Evolutionary conservation across 768 basidiomycete species (phyloP), one percentile per base, ranked within the genome.

Genomic region (Macrolepiota fuliginosa): DNA sequence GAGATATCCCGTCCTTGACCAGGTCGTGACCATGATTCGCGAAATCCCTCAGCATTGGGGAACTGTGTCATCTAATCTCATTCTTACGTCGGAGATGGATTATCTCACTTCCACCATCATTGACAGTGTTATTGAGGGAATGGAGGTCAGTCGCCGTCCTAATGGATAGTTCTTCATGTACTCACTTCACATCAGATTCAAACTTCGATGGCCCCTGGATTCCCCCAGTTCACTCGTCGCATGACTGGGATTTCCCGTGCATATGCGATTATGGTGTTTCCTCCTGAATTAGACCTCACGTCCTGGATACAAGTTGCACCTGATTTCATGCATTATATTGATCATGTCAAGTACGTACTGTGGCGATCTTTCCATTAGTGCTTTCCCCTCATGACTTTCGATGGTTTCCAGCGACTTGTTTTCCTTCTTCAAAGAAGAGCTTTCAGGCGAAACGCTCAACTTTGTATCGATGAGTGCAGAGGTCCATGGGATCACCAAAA

Each of bases 351-450:
- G 62, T 58, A 32, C 15, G 62, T 24, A 13, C n/a, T 10, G 22
- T 2, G 22, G 45, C 2, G 22, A 17, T 22, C 46, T 19, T 19
- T 19, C n/a, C 22, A n/a, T 22, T 0, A 6, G n/a, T 24, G n/a
- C 11, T 12, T 19, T 12, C 4, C 4, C 22, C 22, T 24, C n/a
- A 19, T 24, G n/a, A n/a, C n/a, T n/a, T n/a, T 47, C 17, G 11
- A 9, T 46, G 19, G 13, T 17, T 15, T 17, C 10, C 22, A 78
- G 76, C 73, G n/a, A n/a, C n/a, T n/a, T n/a, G n/a, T n/a, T n/a
- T n/a, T n/a, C n/a, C n/a, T n/a, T n/a, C n/a, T n/a, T 77, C 54
- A 72, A 79, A 59, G 78, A 80, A 68, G 77, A 78, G 51, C 53
- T 67, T 2, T 66, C 49, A 0, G 72, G 46, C 11, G 56, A 58